Evolutionary conservation across 1,284 basidiomycete genomes (phyloP).

Genomic region (Pulchroboletus neoregius): DNA sequence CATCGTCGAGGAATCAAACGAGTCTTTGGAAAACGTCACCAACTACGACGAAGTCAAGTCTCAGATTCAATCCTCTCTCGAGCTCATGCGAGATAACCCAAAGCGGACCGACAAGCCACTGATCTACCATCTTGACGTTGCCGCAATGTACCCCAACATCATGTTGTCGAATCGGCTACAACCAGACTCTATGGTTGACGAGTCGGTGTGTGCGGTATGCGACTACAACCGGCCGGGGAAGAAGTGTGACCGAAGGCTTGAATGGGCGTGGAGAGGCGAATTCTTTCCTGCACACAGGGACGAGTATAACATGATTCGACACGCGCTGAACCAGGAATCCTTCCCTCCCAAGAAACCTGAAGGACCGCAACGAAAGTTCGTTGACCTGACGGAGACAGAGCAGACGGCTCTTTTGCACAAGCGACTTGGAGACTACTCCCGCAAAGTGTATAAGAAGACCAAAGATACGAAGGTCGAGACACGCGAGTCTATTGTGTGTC

Average conservation of each 20-base stretch:
- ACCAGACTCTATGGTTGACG: constrained; percentile 97
- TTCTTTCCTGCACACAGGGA: constrained; percentile 98
- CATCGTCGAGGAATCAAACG: constrained; percentile 84
- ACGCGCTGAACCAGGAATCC: constrained; percentile 91
- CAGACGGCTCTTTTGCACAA: constrained; percentile 94
- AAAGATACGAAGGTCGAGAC: constrained; percentile 97
- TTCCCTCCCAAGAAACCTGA: constrained; percentile 84
- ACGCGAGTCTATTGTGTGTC: constrained; percentile 95
- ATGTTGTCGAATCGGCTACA: constrained; percentile 99
- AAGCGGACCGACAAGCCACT: constrained; percentile 87
- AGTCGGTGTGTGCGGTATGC: constrained; percentile 95
- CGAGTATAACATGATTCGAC: constrained; percentile 99
- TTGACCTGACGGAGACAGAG: constrained; percentile 83
- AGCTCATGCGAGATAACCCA: constrained; percentile 89
- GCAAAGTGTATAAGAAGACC: constrained; percentile 99
- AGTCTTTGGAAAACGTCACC: constrained; percentile 78
- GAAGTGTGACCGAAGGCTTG: constrained; percentile 88
- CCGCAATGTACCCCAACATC: constrained; percentile 99
- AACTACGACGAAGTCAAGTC: constrained; percentile 94
- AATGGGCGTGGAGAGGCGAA: constrained; percentile 99
- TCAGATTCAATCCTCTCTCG: constrained; percentile 76
- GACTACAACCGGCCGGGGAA: constrained; percentile 98
- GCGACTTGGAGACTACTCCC: constrained; percentile 95
- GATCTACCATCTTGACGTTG: constrained; percentile 99
- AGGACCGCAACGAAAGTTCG: constrained; percentile 75